phyloP scores from a whole-genome alignment of 2,329 filamentous ascomycete genomes.

The Cladophialophora yegresii region DNA sequence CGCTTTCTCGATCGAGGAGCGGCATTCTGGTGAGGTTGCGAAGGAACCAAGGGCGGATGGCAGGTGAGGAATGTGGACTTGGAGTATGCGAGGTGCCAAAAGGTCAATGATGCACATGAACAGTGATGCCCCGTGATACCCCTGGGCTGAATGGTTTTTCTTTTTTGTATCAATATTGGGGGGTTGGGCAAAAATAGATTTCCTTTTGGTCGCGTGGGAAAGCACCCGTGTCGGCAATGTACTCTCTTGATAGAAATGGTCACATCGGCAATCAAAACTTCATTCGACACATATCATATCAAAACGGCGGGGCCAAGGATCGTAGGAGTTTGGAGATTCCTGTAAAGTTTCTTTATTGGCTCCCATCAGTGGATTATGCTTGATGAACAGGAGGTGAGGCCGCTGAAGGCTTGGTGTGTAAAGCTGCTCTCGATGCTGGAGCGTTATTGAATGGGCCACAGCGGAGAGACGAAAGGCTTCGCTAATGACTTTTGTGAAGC shows the following conservation, averaged over 20 bases:
- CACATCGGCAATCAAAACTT: not conserved
- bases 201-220: not conserved
- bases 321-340: not conserved
- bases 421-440: not conserved
- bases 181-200: not conserved
- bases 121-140: slow-evolving; percentile 5
- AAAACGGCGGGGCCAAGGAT: not conserved
- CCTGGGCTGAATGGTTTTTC: not conserved
- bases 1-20: not conserved
- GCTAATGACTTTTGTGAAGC: not conserved
- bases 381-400: not conserved
- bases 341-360: not conserved
- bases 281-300: not conserved
- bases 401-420: not conserved
- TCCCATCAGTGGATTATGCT: not conserved
- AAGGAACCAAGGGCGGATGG: not conserved
- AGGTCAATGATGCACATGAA: not conserved
- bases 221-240: not conserved
- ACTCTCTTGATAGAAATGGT: not conserved
- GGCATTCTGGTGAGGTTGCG: slow-evolving; percentile 4
- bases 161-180: not conserved
- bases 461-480: not conserved
- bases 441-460: not conserved
- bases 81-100: not conserved
- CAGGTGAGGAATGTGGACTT: not conserved